Conservation (phyloP, 2,329 filamentous ascomycete species). For the Colletotrichum phormii region DNA sequence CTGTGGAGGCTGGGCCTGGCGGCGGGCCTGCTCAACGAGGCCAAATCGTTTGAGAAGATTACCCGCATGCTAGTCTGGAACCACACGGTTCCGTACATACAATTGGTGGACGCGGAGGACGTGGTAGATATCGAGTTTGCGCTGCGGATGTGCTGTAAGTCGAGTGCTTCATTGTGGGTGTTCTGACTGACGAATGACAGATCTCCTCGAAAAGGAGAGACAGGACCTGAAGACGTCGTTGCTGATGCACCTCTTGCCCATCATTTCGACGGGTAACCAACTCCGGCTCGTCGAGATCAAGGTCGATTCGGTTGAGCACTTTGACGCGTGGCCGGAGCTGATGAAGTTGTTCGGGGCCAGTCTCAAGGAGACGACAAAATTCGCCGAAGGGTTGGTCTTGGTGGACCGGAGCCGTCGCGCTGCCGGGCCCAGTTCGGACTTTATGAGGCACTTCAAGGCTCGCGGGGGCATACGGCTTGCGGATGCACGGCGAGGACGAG, state of each 20-base stretch:
- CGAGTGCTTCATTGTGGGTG: neutral
- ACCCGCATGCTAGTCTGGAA: slow-evolving; percentile 32
- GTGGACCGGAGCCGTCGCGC: slow-evolving; percentile 29
- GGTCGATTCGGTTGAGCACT: slow-evolving; percentile 36
- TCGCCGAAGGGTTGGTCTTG: slow-evolving; percentile 31
- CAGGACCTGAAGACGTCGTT: slow-evolving; percentile 34
- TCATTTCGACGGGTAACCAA: slow-evolving; percentile 34
- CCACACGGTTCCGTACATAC: slow-evolving; percentile 34
- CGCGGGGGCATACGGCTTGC: slow-evolving; percentile 32
- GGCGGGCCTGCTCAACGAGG: slow-evolving; percentile 33
- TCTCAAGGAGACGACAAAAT: slow-evolving; percentile 29
- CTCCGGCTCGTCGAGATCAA: slow-evolving; percentile 36
- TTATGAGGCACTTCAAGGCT: slow-evolving; percentile 31
- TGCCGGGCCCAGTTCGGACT: slow-evolving; percentile 31
- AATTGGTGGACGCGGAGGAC: slow-evolving; percentile 32
- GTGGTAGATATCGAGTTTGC: slow-evolving; percentile 33
- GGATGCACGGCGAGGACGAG: slow-evolving; percentile 26
- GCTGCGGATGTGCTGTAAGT: slow-evolving; percentile 36
- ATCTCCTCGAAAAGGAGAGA: slow-evolving; percentile 34
- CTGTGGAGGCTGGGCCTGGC: slow-evolving; percentile 31
- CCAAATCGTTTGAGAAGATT: slow-evolving; percentile 30
- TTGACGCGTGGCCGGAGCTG: slow-evolving; percentile 35
- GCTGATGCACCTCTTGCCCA: slow-evolving; percentile 32
- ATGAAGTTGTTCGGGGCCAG: slow-evolving; percentile 36
- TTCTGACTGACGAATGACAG: slow-evolving; percentile 18